Evolutionary conservation across 306 rosid genomes (phyloP).

Genomic region (Morella rubra): DNA sequence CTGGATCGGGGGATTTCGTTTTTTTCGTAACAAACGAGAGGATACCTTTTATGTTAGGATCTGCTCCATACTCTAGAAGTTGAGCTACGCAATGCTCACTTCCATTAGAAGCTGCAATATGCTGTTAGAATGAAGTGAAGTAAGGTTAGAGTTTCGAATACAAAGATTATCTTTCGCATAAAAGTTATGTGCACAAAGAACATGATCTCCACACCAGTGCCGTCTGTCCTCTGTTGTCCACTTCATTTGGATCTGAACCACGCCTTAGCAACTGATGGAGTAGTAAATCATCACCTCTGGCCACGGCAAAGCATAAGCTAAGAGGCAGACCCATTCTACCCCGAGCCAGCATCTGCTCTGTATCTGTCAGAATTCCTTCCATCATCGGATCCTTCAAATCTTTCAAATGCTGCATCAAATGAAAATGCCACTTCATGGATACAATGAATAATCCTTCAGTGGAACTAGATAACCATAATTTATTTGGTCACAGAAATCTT

Average conservation of each 20-base stretch:
- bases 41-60: conserved; percentile 63
- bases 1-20: background rate
- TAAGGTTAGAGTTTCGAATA: conserved; percentile 1
- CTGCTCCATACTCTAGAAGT: conserved; percentile 59
- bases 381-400: conserved; percentile 34
- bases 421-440: background rate
- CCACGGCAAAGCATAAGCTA: conserved; percentile 63
- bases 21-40: background rate
- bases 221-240: conserved; percentile 48
- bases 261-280: conserved; percentile 46
- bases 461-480: background rate
- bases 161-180: background rate
- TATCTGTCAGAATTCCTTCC: conserved; percentile 50
- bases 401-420: conserved; percentile 50
- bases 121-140: conserved; percentile 43
- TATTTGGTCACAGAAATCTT: background rate
- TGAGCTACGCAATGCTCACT: conserved; percentile 42
- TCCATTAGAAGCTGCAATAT: conserved; percentile 66
- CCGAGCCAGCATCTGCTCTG: conserved; percentile 52
- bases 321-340: conserved; percentile 65
- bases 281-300: conserved; percentile 47
- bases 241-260: conserved; percentile 71
- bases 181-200: conserved; percentile 5
- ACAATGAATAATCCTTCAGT: conserved; percentile 12
- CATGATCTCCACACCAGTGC: conserved; percentile 52